Evolutionary conservation across 1,284 basidiomycete species (phyloP).

Genomic region (Puccinia coronata): DNA sequence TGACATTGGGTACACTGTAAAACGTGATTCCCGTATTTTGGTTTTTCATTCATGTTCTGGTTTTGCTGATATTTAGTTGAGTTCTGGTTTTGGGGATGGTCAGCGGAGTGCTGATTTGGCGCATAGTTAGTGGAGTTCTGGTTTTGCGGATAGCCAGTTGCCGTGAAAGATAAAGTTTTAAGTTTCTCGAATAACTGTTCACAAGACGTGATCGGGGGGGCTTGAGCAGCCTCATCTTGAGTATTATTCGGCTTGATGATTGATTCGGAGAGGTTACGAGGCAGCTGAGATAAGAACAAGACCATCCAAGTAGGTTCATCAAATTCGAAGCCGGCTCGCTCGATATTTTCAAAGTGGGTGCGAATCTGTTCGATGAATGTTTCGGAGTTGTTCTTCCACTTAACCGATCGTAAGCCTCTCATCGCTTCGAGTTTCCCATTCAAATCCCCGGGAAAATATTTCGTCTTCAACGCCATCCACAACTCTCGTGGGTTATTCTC

Average conservation of each 20-base stretch:
- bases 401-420: conserved; percentile 1
- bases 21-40: not conserved
- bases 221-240: not conserved
- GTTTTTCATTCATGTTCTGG: not conserved
- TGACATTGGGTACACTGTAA: not conserved
- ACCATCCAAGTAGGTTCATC: conserved; percentile 24
- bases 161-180: not conserved
- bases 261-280: conserved; percentile 1
- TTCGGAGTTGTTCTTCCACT: not conserved
- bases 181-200: conserved; percentile 17
- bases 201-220: conserved; percentile 5
- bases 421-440: conserved; percentile 16
- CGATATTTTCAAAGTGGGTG: conserved; percentile 1
- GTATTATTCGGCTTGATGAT: conserved; percentile 12
- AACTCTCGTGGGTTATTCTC: conserved; percentile 24
- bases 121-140: too few species aligned
- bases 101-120: too few species aligned
- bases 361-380: conserved; percentile 11
- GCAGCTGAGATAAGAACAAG: conserved; percentile 14
- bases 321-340: conserved; percentile 14
- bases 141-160: not conserved
- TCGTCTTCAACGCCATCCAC: not conserved
- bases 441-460: conserved; percentile 3
- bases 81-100: too few species aligned
- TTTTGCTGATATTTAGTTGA: too few species aligned